phyloP scores from a whole-genome alignment of 352 stramenopile genomes.

The Pythium oligandrum region DNA sequence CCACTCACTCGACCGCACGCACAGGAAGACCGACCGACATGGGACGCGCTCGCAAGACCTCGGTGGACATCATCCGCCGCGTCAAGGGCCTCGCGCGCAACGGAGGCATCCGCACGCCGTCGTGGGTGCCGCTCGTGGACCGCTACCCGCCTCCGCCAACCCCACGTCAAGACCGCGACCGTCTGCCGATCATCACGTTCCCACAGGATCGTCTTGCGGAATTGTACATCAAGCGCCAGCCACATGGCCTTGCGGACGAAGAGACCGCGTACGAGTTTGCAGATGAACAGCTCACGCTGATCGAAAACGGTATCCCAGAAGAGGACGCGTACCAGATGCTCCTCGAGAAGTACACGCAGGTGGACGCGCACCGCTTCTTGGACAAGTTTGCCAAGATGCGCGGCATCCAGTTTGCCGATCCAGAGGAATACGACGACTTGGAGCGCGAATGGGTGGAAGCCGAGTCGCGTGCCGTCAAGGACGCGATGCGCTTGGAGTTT shows the following conservation, averaged over 20 bases:
- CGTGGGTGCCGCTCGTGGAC: conserved; percentile 71
- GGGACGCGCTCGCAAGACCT: conserved; percentile 70
- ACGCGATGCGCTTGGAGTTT: conserved; percentile 81
- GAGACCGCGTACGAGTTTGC: conserved; percentile 86
- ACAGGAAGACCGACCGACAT: conserved; percentile 22
- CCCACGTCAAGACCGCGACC: conserved; percentile 68
- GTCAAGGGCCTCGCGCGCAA: conserved; percentile 78
- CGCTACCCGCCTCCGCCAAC: conserved; percentile 71
- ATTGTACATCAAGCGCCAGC: conserved; percentile 73
- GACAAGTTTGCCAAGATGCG: conserved; percentile 80
- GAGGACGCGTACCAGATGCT: conserved; percentile 79
- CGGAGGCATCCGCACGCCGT: conserved; percentile 65
- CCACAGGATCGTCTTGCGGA: conserved; percentile 80
- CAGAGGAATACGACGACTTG: conserved; percentile 78
- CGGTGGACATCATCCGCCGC: conserved; percentile 75
- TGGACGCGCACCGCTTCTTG: conserved; percentile 75
- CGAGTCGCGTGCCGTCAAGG: conserved; percentile 76
- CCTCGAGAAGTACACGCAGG: conserved; percentile 79
- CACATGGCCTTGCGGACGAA: conserved; percentile 58
- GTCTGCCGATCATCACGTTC: conserved; percentile 76
- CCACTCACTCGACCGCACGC: too few species aligned
- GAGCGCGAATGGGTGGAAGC: conserved; percentile 77
- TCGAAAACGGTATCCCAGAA: conserved; percentile 76
- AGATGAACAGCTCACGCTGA: conserved; percentile 81
- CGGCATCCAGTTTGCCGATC: conserved; percentile 71